Evolutionary conservation across 345 rosid genomes (phyloP).

Genomic region (Gossypium thurberi): DNA sequence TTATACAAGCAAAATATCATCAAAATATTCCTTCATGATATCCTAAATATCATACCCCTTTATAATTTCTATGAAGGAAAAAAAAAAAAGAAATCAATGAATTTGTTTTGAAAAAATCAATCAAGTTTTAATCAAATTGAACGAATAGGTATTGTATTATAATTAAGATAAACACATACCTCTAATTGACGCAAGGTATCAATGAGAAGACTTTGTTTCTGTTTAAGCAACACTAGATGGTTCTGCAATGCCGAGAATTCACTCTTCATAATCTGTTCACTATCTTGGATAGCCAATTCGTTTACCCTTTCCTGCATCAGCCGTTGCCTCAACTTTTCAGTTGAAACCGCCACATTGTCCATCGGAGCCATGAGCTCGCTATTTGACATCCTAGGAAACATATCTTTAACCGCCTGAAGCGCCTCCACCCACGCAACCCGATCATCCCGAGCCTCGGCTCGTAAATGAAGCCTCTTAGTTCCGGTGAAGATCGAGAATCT

Average conservation of each 20-base stretch:
- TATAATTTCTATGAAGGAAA: neutral
- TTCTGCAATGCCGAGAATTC: conserved; percentile 63
- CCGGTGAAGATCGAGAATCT: conserved; percentile 92
- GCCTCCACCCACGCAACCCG: conserved; percentile 85
- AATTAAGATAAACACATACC: conserved; percentile 36
- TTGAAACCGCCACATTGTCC: conserved; percentile 48
- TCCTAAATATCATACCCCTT: no score
- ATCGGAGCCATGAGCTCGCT: conserved; percentile 83
- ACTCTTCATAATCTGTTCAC: conserved; percentile 79
- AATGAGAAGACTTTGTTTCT: conserved; percentile 77
- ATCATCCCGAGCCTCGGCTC: conserved; percentile 80
- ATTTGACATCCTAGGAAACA: conserved; percentile 95
- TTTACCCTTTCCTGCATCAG: conserved; percentile 62
- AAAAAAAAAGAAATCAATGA: neutral
- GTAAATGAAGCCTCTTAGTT: conserved; percentile 77
- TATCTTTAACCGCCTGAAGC: conserved; percentile 79
- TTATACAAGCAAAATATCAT: conserved; percentile 1
- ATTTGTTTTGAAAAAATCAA: conserved; percentile 2
- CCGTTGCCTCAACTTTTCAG: conserved; percentile 71
- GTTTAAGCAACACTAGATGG: conserved; percentile 74
- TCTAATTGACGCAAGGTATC: conserved; percentile 87
- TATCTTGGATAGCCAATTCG: conserved; percentile 70
- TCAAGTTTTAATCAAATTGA: neutral
- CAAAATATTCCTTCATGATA: neutral
- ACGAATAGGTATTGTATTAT: conserved; percentile 3